Evolutionary conservation across 805 yeast genomes (phyloP).

Genomic region (Schizosaccharomyces japonicus): DNA sequence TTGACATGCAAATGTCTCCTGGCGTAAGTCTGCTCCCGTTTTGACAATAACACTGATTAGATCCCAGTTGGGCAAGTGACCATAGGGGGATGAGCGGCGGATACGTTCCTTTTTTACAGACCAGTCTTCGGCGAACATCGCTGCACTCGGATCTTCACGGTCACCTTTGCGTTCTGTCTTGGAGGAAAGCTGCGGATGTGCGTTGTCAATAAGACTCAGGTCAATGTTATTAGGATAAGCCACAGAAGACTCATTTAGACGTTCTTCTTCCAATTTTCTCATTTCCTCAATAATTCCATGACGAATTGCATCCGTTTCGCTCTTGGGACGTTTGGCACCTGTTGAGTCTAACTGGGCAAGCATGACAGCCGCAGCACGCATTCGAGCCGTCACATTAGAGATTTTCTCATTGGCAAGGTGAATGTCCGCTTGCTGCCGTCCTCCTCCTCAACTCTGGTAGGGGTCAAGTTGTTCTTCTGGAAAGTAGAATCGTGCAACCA

Average conservation of each 20-base stretch:
- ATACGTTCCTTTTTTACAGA: conserved; percentile 55
- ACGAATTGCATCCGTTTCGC: conserved; percentile 44
- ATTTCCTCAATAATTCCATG: conserved; percentile 43
- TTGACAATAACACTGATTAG: conserved; percentile 85
- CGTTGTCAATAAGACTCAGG: background rate
- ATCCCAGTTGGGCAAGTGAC: conserved; percentile 83
- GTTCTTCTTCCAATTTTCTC: conserved; percentile 28
- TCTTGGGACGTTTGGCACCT: conserved; percentile 20
- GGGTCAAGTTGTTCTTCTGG: no score
- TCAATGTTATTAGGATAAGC: background rate
- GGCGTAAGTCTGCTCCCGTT: conserved; percentile 86
- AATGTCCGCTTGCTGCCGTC: no score
- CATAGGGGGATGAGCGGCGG: conserved; percentile 51
- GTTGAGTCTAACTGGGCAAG: conserved; percentile 55
- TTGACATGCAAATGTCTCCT: conserved; percentile 95
- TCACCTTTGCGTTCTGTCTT: conserved; percentile 8
- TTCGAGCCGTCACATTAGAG: conserved; percentile 47
- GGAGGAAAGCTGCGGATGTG: background rate
- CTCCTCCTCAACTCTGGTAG: no score
- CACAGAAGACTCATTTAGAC: background rate
- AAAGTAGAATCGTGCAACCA: no score
- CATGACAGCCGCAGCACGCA: conserved; percentile 93
- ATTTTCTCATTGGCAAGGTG: no score
- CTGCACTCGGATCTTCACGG: conserved; percentile 22
- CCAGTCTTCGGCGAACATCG: conserved; percentile 87